These are phyloP conservation scores for Periconia sp. DNA, from an alignment of 2,329 filamentous ascomycete species.

Conservation along the genomic window DNA sequence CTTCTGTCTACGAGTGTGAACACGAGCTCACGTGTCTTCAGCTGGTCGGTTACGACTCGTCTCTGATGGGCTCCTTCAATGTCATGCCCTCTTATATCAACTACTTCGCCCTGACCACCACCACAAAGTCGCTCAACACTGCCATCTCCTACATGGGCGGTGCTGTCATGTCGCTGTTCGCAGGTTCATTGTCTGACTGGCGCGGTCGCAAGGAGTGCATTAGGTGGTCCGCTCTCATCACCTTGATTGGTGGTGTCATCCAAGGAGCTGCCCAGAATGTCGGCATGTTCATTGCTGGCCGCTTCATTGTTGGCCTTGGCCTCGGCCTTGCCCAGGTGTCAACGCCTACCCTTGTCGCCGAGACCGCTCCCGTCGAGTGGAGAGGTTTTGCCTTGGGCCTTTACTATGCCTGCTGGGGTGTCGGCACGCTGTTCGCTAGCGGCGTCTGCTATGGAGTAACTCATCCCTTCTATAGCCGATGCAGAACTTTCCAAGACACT, in stretches of 20 bases:
- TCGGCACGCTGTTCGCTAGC: conserved; percentile 59
- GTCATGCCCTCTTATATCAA: conserved; percentile 49
- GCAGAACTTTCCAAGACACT: conserved; percentile 5
- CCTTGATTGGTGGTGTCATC: conserved; percentile 58
- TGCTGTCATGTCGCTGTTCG: conserved; percentile 44
- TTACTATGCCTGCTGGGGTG: conserved; percentile 55
- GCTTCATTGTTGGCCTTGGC: conserved; percentile 66
- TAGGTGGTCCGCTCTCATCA: conserved; percentile 58
- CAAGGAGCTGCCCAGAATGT: conserved; percentile 53
- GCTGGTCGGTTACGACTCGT: conserved; percentile 51
- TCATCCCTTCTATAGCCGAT: background rate
- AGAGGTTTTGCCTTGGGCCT: conserved; percentile 65
- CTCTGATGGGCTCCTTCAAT: conserved; percentile 55
- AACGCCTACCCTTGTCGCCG: conserved; percentile 65
- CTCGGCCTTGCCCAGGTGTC: conserved; percentile 62
- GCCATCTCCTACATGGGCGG: conserved; percentile 53
- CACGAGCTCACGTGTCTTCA: background rate
- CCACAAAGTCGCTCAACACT: conserved; percentile 52
- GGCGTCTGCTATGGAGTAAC: conserved; percentile 54
- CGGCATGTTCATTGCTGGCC: conserved; percentile 62
- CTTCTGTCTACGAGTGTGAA: background rate
- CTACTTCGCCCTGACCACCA: conserved; percentile 49
- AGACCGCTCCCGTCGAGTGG: conserved; percentile 65
- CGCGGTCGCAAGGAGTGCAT: conserved; percentile 52
- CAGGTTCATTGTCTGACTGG: conserved; percentile 49